phyloP scores from a whole-genome alignment of 148 eudicot species.

The Heliosperma pusillum region DNA sequence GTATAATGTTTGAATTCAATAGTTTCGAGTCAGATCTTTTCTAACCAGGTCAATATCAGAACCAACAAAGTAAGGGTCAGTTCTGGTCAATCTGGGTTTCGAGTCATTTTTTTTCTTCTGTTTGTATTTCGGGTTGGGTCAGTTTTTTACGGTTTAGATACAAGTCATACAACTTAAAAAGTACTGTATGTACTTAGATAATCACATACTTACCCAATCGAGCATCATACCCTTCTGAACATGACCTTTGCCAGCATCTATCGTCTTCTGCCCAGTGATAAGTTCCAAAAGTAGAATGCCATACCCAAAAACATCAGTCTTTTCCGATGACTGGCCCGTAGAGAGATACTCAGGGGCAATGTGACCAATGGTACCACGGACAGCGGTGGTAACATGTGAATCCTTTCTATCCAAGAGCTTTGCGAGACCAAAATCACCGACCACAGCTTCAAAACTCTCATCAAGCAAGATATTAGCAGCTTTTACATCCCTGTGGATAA shows the following conservation, averaged over 20 bases:
- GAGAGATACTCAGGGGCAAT: constrained; percentile 97
- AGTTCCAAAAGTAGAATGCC: constrained; percentile 91
- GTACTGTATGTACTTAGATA: neutral
- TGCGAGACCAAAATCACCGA: constrained; percentile 98
- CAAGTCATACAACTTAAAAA: too few relatives aligned
- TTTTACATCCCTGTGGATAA: constrained; percentile 93
- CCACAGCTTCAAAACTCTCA: constrained; percentile 82
- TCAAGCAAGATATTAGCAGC: constrained; percentile 93
- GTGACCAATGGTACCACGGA: constrained; percentile 90
- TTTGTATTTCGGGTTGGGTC: too few relatives aligned
- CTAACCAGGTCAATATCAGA: too few relatives aligned
- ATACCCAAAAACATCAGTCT: constrained; percentile 90
- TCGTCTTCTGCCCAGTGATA: constrained; percentile 75
- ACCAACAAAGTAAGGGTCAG: too few relatives aligned
- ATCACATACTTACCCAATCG: constrained; percentile 54
- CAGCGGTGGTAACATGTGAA: constrained; percentile 94
- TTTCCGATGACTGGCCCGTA: constrained; percentile 92
- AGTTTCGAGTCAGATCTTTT: too few relatives aligned
- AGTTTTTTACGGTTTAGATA: too few relatives aligned
- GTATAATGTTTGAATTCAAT: too few relatives aligned
- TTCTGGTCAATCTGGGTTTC: too few relatives aligned
- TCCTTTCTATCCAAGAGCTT: constrained; percentile 83
- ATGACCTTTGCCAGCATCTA: constrained; percentile 69
- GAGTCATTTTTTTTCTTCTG: too few relatives aligned
- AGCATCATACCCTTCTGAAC: constrained; percentile 83